Evolutionary conservation across 2,329 filamentous ascomycete genomes (phyloP), one percentile per base, ranked within the genome.

Genomic region (Fusarium musae): DNA sequence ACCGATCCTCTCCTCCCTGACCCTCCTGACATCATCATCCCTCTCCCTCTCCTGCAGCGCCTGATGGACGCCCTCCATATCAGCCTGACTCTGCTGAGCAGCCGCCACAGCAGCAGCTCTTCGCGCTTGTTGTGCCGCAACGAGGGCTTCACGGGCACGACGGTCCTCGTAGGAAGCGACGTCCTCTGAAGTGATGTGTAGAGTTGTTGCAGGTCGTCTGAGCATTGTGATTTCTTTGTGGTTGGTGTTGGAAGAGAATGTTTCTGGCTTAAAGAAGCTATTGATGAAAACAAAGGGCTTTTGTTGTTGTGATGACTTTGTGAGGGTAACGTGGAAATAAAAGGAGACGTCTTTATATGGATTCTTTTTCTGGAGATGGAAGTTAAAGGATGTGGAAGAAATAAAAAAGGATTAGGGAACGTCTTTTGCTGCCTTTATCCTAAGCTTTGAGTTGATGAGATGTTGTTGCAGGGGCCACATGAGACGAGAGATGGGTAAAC

Each of bases 111-210:
- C 74, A 6, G 76, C 77, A 7, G 77, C 78, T 32, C 78, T 73
- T 19, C 73, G 69, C 15, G 79, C 80, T 44, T 79, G 76, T 56
- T 83, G 82, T 23, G 79, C 78, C 15, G 78, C 79, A 28, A 77
- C 78, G 21, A 80, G 79, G 37, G 82, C 83, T 69, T 85, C 82
- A 59, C 81, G 81, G 30, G 83, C 84, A 69, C 90, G 87, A 34
- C 87, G 86, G 79, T 92, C 90, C 78, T 94, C 92, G 82, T 93
- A 93, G 60, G 88, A 85, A 43, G 91, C 90, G 43, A 94, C 86
- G 80, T 94, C 92, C 78, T 93, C 90, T 53, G 89, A 85, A 5
- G 92, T 93, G 72, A 94, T 87, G 61, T 87, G 85, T 70, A 94
- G 89, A 19, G 88, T 88, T 52, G 92, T 94, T 16, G 92, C 87